Base-by-base conservation (phyloP, 2,329 filamentous ascomycete genomes). In the Didymella sp. region DNA sequence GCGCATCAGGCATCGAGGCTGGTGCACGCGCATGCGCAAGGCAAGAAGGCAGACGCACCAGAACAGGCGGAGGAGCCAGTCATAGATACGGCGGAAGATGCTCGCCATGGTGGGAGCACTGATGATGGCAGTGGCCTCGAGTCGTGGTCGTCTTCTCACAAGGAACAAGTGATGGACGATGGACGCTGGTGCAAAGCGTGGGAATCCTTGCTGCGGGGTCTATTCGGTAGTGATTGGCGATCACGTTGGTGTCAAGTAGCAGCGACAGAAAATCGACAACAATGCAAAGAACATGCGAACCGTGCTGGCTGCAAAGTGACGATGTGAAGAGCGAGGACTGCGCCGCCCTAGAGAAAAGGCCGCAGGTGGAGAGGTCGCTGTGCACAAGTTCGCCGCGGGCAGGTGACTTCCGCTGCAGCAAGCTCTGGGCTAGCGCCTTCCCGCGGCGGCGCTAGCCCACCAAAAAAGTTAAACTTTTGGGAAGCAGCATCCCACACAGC, bases 11-110 rank as follows among this genome's bases (percentile, higher is more conserved):
- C 69, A 68, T 51, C 66, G 45, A 61, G 56, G 48, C 56, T 44
- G 25, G 58, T 45, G 63, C 51, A 56, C 40, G 49, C 55, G 55
- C 37, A 30, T 40, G 51, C 43, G 42, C 49, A 56, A 50, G 54
- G 55, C 48, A 43, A 55, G 47, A 55, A 62, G 59, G 51, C 38
- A 64, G 70, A 81, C 85, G 77, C 82, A 98, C 94, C 95, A 99
- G 81, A 99, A 98, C 73, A 95, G 90, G 83, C 94, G 89, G 81
- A 99, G 82, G 77, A 98, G 84, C 94, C 94, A 98, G 86, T 98
- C 95, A 84, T 98, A 98, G 78, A 99, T 89, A 80, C 88, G 89
- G 75, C 89, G 90, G 79, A 99, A 96, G 77, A 99, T 82, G 70
- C 91, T 90, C 72, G 92, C 90, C 93, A 98, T 98, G 60, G 59